These are phyloP conservation scores for Rhynchosporium agropyri DNA, from an alignment of 2,329 filamentous ascomycete species.

Conservation along the genomic window DNA sequence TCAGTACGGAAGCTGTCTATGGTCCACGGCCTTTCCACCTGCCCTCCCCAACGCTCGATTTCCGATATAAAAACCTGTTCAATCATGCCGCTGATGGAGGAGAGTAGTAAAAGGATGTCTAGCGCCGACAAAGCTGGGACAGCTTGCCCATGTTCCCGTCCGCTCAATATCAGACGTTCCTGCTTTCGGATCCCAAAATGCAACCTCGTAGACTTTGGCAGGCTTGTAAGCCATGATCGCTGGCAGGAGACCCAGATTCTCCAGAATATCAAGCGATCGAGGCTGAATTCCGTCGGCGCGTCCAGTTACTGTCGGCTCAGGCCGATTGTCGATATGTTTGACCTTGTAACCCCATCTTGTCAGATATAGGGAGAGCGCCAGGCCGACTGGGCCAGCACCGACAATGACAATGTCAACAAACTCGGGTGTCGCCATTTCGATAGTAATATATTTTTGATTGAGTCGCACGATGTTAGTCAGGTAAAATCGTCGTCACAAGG, in stretches of 20 bases:
- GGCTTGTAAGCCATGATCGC: constrained; percentile 86
- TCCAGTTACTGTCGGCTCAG: constrained; percentile 82
- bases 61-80: constrained; percentile 71
- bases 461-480: too few species aligned
- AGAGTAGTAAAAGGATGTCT: constrained; percentile 72
- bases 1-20: constrained; percentile 64
- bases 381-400: constrained; percentile 84
- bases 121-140: constrained; percentile 78
- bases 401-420: constrained; percentile 71
- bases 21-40: constrained; percentile 62
- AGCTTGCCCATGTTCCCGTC: constrained; percentile 81
- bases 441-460: too few species aligned
- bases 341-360: constrained; percentile 93
- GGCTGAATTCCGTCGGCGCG: constrained; percentile 92
- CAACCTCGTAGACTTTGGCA: constrained; percentile 79
- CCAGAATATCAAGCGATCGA: constrained; percentile 80
- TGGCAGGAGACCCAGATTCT: constrained; percentile 87
- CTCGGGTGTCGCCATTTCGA: too few species aligned
- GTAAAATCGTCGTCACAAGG: too few species aligned
- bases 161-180: constrained; percentile 36
- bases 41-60: constrained; percentile 55
- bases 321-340: constrained; percentile 90
- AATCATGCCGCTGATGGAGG: constrained; percentile 71
- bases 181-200: constrained; percentile 66
- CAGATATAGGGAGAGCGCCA: constrained; percentile 84